Evolutionary conservation across 106 monocot species (phyloP).

Genomic region (Dendrobium chrysotoxum): DNA sequence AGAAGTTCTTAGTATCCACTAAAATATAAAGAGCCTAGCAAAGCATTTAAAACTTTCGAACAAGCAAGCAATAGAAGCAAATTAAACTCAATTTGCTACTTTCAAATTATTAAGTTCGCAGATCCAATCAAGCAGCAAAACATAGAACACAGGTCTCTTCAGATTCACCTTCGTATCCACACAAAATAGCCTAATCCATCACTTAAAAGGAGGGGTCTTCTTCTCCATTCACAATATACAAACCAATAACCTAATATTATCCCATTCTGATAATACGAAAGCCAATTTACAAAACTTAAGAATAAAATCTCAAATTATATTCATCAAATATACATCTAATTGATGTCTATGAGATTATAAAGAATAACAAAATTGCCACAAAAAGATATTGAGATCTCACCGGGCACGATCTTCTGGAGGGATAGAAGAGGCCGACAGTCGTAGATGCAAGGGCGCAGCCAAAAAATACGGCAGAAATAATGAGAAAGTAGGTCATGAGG

Average conservation of each 20-base stretch:
- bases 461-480: constrained; percentile 1
- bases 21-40: background rate
- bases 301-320: background rate
- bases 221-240: background rate
- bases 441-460: constrained; percentile 60
- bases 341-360: background rate
- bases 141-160: background rate
- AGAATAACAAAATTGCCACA: background rate
- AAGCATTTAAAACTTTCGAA: background rate
- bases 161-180: background rate
- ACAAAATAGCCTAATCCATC: background rate
- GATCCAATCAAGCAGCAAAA: background rate
- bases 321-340: background rate
- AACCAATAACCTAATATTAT: background rate
- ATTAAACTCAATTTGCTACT: background rate
- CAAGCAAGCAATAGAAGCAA: background rate
- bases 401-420: constrained; percentile 55
- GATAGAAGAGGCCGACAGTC: constrained; percentile 65
- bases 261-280: no score
- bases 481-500: no score
- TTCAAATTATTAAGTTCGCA: background rate
- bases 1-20: background rate
- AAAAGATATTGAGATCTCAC: constrained; percentile 11
- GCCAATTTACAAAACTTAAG: background rate
- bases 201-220: background rate